Base-by-base conservation (phyloP, 1,284 basidiomycete species). In the Afroboletus lepidellus region DNA sequence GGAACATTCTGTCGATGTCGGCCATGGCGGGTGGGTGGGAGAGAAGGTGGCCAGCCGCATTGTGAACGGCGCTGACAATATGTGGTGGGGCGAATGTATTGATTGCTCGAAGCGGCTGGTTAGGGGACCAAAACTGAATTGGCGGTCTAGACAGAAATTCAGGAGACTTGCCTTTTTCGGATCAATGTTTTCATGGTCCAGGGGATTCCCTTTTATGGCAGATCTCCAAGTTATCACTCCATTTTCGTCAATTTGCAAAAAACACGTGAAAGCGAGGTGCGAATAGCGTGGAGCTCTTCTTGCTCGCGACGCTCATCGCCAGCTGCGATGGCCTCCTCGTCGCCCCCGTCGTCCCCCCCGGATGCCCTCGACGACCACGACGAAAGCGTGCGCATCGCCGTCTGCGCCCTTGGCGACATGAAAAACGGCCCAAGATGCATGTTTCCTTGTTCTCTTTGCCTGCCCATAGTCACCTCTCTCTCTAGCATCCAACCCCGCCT, bases 311-410 rank as follows among this genome's bases (percentile, higher is more conserved):
- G 8, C 8, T 21, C 36, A 37, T 37, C 36, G 34, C 34, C 34
- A 18, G n/a, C n/a, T 8, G 30, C 33, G 20, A 63, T 66, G 64
- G 5, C 47, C 29, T 27, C 36, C 9, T 16, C 51, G 8, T 53
- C 54, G n/a, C 43, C 57, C 4, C 43, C 65, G 4, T 33, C 63
- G n/a, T 54, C 65, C 16, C 51, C 46, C 24, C 37, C 50, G 6
- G 32, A 27, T 12, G 20, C 57, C 1, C 51, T 71, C 53, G 64
- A 65, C 29, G 65, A 59, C 41, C 63, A 67, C 32, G 73, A 74
- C 52, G 72, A 74, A 44, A 72, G 69, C 49, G 72, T 74, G 0
- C 67, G 69, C 24, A 75, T 75, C 54, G 72, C 74, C 9, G 67
- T 72, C 18, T 50, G 60, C 20, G 74, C 74, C 0, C 57, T 74